Evolutionary conservation across 768 basidiomycete species (phyloP).

Genomic region (Udeniomyces megalosporus): DNA sequence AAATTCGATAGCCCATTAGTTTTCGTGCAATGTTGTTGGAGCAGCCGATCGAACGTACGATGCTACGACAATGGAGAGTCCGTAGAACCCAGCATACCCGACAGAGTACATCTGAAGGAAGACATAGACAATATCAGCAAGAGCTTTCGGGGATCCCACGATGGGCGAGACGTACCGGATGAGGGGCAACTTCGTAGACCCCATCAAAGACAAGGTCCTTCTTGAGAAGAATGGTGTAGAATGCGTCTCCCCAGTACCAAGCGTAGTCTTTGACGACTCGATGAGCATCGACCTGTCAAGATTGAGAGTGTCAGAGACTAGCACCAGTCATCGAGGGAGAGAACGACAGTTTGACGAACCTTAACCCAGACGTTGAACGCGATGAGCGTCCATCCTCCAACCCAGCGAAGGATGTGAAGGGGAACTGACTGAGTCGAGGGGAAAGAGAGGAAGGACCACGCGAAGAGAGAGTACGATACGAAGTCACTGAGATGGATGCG

Average conservation of each 20-base stretch:
- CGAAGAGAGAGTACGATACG: conserved; percentile 16
- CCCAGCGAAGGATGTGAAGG: conserved; percentile 74
- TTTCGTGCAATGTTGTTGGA: neutral
- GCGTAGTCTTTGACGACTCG: conserved; percentile 95
- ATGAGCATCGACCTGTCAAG: conserved; percentile 63
- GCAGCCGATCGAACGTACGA: conserved; percentile 45
- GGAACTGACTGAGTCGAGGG: conserved; percentile 56
- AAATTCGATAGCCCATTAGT: too few relatives aligned
- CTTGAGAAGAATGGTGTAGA: conserved; percentile 29
- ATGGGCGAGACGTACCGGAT: conserved; percentile 28
- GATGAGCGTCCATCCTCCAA: conserved; percentile 67
- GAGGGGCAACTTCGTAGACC: conserved; percentile 37
- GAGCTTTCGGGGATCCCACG: neutral
- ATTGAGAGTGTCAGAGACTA: neutral
- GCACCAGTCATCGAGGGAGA: too few relatives aligned
- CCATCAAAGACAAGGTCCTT: conserved; percentile 80
- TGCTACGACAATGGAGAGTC: conserved; percentile 74
- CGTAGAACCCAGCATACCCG: conserved; percentile 73
- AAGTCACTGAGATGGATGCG: conserved; percentile 33
- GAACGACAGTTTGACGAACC: neutral
- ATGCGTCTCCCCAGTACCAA: conserved; percentile 38
- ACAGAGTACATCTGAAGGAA: conserved; percentile 64
- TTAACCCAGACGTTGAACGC: conserved; percentile 98
- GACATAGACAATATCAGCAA: neutral
- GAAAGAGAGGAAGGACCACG: conserved; percentile 39